Base-by-base conservation (phyloP, 2,329 filamentous ascomycete species). In the Phyllosticta citriasiana region DNA sequence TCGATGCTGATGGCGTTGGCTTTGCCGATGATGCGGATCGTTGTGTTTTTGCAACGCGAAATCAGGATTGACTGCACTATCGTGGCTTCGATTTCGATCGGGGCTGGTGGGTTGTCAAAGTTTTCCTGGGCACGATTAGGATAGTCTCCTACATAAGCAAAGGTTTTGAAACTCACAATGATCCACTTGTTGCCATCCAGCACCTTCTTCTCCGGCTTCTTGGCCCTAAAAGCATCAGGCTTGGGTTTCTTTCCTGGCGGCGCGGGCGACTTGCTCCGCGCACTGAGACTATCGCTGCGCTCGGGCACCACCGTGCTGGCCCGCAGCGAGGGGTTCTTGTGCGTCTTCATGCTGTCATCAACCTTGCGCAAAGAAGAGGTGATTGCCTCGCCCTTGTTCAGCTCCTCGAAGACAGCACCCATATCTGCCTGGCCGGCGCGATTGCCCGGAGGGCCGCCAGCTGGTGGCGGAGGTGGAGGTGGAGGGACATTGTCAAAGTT, bases 1-100 rank as follows among this genome's bases (percentile, higher is more conserved):
- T 97, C 94, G 67, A 97, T 83, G 4, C 91, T 93, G 64, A 99
- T 89, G n/a, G 94, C 91, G 72, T 99, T 99, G 62, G 90, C 91
- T 77, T 99, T 99, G 76, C 91, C 92, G 70, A 85, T 88, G 71
- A 99, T 79, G 67, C 95, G 88, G 69, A 99, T 83, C 25, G 92
- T 95, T 4, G 89, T 89, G 76, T 94, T 94, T 76, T 86, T 91
- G 82, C 93, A 97, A 67, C 89, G 88, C 70, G 88, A 91, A 73
- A 99, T 94, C 66, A 97, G 85, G 65, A 99, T 85, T 1, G 91
- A 96, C 65, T 99, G 94, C 54, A 86, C 85, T 70, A 96, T 85
- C 65, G 85, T 82, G 10, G 91, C 92, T 59, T 92, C 82, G 67
- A 97, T 87, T 73, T 93, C 87, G 64, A 97, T 82, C 3, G 92